Base-by-base conservation (phyloP, 768 basidiomycete species). In the Lentinula raphanica region DNA sequence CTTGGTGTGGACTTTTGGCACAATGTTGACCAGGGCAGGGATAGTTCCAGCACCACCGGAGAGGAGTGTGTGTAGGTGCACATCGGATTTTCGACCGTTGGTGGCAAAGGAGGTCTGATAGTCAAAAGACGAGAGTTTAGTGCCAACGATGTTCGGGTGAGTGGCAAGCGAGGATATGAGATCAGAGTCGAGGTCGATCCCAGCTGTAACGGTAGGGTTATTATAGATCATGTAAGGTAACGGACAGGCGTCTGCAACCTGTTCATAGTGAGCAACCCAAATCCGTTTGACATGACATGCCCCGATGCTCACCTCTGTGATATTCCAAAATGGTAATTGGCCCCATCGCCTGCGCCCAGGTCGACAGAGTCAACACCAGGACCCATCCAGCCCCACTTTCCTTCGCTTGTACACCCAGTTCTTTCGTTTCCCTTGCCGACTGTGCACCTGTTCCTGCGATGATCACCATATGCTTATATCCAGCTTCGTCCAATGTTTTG, bases 371-470 rank as follows among this genome's bases (percentile, higher is more conserved):
- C 66, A 83, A 75, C 27, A 93, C 88, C 50, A 92, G 83, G n/a
- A 80, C 85, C 64, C 87, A 81, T 17, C 82, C 81, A 27, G 92
- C 92, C n/a, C 92, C 92, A 3, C 90, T 90, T 27, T 85, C 86
- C 58, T 83, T 82, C 4, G 92, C 92, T 63, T 93, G 88, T 9
- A 71, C 67, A 64, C 85, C 86, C 15, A 94, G 77, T 66, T 78
- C 73, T 61, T 76, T 80, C 32, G 90, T 92, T 69, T 92, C 90
- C 17, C 85, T 77, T 0, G 90, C 86, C 1, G 89, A 90, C 60
- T 85, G 88, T 1, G 87, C 88, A 1, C 93, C 93, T 4, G 91
- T 92, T 1, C 93, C 93, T 5, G 88, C 92, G 59, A 94, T 84
- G 42, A 94, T 79, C 13, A 87, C 69, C 39, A 85, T 79, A 39